phyloP scores from a whole-genome alignment of 2,329 filamentous ascomycete genomes.

The Dactylellina haptotyla region DNA sequence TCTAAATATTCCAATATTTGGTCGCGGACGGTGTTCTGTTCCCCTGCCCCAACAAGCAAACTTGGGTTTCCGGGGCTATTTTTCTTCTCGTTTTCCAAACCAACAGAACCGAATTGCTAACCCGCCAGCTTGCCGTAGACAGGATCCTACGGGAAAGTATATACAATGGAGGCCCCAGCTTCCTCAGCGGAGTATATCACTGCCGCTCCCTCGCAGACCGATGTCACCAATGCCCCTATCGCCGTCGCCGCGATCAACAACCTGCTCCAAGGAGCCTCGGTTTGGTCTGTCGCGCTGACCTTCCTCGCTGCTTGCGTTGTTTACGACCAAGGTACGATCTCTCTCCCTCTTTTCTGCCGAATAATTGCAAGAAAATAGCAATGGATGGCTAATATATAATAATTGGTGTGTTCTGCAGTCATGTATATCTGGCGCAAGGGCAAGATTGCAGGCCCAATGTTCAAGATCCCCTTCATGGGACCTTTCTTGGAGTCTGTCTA shows the following conservation, averaged over 20 bases:
- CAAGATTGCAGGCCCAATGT: constrained; percentile 76
- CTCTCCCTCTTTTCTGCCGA: background rate
- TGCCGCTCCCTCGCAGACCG: constrained; percentile 37
- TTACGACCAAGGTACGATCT: constrained; percentile 83
- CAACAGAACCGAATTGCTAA: background rate
- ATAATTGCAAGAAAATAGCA: background rate
- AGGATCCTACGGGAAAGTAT: constrained; percentile 5
- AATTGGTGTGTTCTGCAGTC: constrained; percentile 65
- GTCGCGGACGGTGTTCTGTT: no score
- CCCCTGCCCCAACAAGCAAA: background rate
- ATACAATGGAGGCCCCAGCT: constrained; percentile 44
- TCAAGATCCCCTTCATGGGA: constrained; percentile 89
- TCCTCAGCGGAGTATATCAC: constrained; percentile 50
- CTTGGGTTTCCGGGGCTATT: background rate
- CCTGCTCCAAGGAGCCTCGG: constrained; percentile 68
- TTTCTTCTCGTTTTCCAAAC: background rate
- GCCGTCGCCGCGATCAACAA: constrained; percentile 33
- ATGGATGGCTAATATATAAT: constrained; percentile 40
- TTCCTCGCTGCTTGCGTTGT: constrained; percentile 76
- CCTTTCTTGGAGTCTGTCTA: constrained; percentile 92
- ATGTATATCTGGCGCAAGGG: constrained; percentile 80
- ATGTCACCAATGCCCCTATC: constrained; percentile 44
- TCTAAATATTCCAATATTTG: no score
- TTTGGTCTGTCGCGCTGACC: constrained; percentile 75
- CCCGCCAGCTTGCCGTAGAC: background rate